These are phyloP conservation scores for Malus hybrid DNA, from an alignment of 331 rosid genomes.

Conservation along the genomic window DNA sequence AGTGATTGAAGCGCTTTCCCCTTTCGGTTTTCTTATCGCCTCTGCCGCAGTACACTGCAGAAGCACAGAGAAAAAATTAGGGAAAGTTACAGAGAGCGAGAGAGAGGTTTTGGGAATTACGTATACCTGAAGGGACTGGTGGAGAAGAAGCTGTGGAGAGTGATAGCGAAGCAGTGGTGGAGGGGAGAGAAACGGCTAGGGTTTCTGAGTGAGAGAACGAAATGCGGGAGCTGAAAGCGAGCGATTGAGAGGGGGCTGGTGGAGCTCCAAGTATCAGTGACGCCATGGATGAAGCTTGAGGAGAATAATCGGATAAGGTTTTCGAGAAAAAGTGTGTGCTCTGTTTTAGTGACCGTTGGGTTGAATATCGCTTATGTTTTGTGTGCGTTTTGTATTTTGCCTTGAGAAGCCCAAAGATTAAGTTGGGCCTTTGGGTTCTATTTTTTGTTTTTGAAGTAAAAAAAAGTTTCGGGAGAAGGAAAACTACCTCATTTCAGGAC, in stretches of 20 bases:
- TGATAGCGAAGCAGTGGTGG: conserved; percentile 21
- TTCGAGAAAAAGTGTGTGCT: conserved; percentile 7
- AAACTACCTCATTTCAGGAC: no score
- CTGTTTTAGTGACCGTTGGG: background rate
- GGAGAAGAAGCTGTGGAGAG: conserved; percentile 28
- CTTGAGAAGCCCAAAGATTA: background rate
- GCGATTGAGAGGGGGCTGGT: conserved; percentile 26
- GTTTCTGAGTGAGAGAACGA: conserved; percentile 52
- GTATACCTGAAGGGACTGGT: conserved; percentile 37
- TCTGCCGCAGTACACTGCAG: conserved; percentile 56
- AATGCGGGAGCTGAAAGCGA: conserved; percentile 26
- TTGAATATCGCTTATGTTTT: background rate
- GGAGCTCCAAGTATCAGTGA: conserved; percentile 44
- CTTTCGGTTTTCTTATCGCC: conserved; percentile 60
- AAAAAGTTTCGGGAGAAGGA: no score
- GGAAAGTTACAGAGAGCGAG: background rate
- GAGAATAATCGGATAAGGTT: conserved; percentile 29
- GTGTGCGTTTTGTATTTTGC: background rate
- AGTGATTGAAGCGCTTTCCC: conserved; percentile 65
- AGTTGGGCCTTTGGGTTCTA: background rate
- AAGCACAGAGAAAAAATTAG: background rate
- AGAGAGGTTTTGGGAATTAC: background rate
- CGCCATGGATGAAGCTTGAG: conserved; percentile 34
- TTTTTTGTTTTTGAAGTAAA: background rate
- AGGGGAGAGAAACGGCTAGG: conserved; percentile 18